Conservation (phyloP, 2,329 filamentous ascomycete genomes). For the Curvularia lunata region DNA sequence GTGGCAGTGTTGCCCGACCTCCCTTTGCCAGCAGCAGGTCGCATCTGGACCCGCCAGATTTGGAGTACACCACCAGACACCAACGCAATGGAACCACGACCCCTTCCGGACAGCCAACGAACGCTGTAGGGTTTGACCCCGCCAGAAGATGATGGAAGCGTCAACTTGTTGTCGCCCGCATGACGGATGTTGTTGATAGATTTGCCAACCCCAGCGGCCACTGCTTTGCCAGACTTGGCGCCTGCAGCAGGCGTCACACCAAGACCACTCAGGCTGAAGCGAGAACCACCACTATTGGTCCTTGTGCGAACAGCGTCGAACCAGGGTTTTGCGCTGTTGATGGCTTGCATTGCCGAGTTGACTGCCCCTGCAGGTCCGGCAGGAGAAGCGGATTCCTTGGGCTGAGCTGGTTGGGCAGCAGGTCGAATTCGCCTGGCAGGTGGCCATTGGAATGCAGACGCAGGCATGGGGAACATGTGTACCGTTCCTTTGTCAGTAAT, state of each 20-base stretch:
- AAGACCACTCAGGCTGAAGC: constrained; percentile 47
- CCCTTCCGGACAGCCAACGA: constrained; percentile 68
- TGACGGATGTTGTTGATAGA: constrained; percentile 76
- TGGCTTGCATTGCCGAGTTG: constrained; percentile 51
- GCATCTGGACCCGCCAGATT: constrained; percentile 64
- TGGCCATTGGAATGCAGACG: constrained; percentile 85
- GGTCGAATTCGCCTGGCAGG: constrained; percentile 62
- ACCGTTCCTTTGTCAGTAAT: constrained; percentile 95
- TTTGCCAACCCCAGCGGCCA: constrained; percentile 75
- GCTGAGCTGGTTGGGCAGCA: constrained; percentile 27
- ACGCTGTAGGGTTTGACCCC: constrained; percentile 66
- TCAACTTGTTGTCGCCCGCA: constrained; percentile 75
- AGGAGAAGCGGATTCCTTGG: constrained; percentile 43
- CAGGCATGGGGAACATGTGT: constrained; percentile 86
- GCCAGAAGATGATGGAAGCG: constrained; percentile 64
- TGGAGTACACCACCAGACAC: constrained; percentile 71
- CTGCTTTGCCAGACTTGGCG: constrained; percentile 72
- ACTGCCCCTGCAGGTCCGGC: constrained; percentile 43
- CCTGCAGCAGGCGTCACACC: constrained; percentile 51
- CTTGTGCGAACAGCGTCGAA: constrained; percentile 48
- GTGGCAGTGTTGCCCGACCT: constrained; percentile 50
- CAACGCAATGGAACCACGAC: constrained; percentile 67
- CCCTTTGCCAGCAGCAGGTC: constrained; percentile 52
- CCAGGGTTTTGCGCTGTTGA: constrained; percentile 53
- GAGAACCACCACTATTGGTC: constrained; percentile 39